These are phyloP conservation scores for Pinus taeda DNA, from an alignment of 75 land plant genomes.

Conservation along the genomic window DNA sequence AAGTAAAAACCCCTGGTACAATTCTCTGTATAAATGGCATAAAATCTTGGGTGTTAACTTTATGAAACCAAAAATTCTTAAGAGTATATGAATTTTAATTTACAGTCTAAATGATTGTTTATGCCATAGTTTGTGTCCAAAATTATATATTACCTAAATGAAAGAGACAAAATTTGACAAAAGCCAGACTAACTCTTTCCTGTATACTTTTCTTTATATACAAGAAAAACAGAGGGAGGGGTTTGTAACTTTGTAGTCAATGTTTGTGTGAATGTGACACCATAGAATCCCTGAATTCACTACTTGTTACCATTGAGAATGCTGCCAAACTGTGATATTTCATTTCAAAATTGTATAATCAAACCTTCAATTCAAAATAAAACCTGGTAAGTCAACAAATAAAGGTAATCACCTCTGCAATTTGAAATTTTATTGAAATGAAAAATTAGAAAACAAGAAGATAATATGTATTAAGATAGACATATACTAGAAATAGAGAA, in stretches of 20 bases:
- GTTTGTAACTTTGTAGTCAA: not conserved
- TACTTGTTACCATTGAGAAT: not conserved
- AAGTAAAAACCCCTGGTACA: slow-evolving; percentile 34
- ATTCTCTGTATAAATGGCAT: slow-evolving; percentile 12
- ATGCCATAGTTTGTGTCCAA: not conserved
- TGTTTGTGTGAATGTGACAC: not conserved
- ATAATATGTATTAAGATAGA: not conserved
- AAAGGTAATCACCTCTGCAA: not conserved
- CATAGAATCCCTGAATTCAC: not conserved
- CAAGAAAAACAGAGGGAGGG: not conserved
- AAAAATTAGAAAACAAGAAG: not conserved
- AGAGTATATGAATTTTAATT: not conserved
- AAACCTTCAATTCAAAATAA: not conserved
- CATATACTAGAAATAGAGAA: too few species aligned
- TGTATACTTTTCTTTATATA: not conserved
- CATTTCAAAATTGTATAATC: not conserved
- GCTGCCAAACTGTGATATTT: not conserved
- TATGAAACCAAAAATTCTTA: not conserved
- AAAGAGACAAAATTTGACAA: not conserved
- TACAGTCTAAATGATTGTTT: not conserved
- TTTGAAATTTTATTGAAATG: not conserved
- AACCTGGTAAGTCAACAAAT: not conserved
- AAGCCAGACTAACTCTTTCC: not conserved
- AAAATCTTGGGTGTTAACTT: not conserved
- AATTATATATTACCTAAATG: not conserved